These are phyloP conservation scores for Tolypocladium album DNA, from an alignment of 2,329 filamentous ascomycete genomes.

Conservation along the genomic window DNA sequence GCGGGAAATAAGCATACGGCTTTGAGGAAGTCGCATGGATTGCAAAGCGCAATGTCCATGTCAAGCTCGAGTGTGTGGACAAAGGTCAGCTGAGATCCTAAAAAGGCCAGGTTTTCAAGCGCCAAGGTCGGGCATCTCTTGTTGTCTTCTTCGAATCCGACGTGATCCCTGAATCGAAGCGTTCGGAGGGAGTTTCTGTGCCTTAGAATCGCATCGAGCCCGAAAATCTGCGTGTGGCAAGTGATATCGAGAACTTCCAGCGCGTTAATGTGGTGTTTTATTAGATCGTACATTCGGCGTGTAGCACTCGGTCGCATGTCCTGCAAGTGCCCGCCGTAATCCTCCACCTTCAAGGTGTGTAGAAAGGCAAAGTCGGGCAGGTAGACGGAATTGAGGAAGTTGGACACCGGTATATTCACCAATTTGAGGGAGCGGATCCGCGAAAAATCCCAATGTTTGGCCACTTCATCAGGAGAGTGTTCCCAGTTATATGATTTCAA, in stretches of 20 bases:
- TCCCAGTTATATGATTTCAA: constrained; percentile 39
- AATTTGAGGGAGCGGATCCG: constrained; percentile 28
- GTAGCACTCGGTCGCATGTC: constrained; percentile 29
- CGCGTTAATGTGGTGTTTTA: constrained; percentile 24
- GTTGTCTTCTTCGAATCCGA: constrained; percentile 32
- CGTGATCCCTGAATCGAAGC: constrained; percentile 33
- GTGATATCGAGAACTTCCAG: constrained; percentile 28
- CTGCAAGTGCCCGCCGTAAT: constrained; percentile 29
- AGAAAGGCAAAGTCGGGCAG: constrained; percentile 25
- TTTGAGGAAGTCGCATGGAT: constrained; percentile 24
- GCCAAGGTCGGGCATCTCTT: constrained; percentile 29
- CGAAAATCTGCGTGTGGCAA: constrained; percentile 29
- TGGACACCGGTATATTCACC: constrained; percentile 30
- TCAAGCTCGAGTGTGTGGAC: constrained; percentile 35
- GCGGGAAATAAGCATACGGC: constrained; percentile 26
- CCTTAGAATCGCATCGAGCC: constrained; percentile 24
- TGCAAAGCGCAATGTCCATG: constrained; percentile 28
- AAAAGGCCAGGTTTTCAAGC: constrained; percentile 17
- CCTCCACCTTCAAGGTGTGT: constrained; percentile 29
- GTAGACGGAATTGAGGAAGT: constrained; percentile 31
- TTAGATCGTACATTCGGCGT: constrained; percentile 22
- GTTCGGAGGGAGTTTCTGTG: constrained; percentile 26
- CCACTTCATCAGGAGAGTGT: constrained; percentile 26
- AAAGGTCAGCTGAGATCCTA: constrained; percentile 19
- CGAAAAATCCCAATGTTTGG: constrained; percentile 35